These are phyloP conservation scores for Sporothrix humicola DNA, from an alignment of 2,329 filamentous ascomycete genomes.

Conservation along the genomic window DNA sequence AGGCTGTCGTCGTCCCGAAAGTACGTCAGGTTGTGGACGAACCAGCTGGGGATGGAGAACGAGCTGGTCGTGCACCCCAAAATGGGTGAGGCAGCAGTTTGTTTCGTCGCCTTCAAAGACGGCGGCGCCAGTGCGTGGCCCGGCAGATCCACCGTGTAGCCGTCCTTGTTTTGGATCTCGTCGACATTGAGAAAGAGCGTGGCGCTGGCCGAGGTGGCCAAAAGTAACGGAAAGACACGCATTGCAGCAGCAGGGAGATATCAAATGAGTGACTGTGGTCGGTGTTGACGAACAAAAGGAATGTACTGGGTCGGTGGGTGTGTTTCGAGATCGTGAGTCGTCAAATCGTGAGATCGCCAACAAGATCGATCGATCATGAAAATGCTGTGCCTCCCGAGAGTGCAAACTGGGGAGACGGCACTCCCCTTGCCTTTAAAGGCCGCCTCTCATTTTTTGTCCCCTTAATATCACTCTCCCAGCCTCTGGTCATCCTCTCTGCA, in stretches of 20 bases:
- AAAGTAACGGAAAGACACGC: background rate
- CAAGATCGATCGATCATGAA: background rate
- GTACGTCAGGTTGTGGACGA: constrained; percentile 37
- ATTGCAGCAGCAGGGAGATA: background rate
- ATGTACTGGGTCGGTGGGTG: background rate
- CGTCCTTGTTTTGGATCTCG: background rate
- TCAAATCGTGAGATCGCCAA: background rate
- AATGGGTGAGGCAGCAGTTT: background rate
- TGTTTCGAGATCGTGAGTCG: background rate
- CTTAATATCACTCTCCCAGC: background rate
- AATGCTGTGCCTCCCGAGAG: background rate
- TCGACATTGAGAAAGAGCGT: constrained; percentile 8
- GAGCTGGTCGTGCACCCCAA: constrained; percentile 40
- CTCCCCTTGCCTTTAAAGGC: background rate
- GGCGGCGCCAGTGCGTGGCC: constrained; percentile 2
- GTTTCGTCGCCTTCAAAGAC: too few relatives aligned
- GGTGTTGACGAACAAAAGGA: background rate
- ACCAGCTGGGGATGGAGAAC: constrained; percentile 40
- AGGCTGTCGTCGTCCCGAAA: background rate
- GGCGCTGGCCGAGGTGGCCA: background rate
- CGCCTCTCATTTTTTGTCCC: background rate
- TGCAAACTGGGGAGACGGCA: background rate
- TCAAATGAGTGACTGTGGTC: background rate
- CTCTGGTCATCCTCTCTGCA: background rate
- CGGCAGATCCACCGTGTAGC: background rate